phyloP scores from a whole-genome alignment of 768 basidiomycete genomes.

The Strobilomyces confusus region DNA sequence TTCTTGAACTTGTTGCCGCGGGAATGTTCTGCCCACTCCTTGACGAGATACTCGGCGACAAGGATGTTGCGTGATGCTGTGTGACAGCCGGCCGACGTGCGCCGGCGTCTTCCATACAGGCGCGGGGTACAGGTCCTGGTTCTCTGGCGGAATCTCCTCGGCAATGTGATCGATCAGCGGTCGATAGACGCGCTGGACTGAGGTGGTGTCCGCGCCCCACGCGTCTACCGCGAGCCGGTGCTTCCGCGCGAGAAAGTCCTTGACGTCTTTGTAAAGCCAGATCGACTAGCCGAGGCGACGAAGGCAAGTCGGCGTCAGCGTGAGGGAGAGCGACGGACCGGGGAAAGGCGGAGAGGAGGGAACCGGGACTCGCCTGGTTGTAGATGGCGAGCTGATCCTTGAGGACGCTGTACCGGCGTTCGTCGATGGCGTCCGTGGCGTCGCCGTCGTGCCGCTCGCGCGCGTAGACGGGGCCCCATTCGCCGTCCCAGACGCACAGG shows the following conservation, averaged over 20 bases:
- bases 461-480: slow-evolving; percentile 82
- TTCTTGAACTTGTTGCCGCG: slow-evolving; percentile 58
- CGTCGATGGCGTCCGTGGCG: slow-evolving; percentile 63
- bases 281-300: slow-evolving; percentile 77
- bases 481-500: slow-evolving; percentile 75
- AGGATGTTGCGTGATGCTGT: slow-evolving; percentile 59
- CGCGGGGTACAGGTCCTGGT: slow-evolving; percentile 54
- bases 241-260: slow-evolving; percentile 70
- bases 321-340: neutral
- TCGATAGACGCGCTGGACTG: slow-evolving; percentile 56
- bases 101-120: slow-evolving; percentile 60
- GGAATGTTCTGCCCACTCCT: slow-evolving; percentile 73
- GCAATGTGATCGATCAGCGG: slow-evolving; percentile 62
- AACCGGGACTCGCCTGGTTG: slow-evolving; percentile 32
- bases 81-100: slow-evolving; percentile 54
- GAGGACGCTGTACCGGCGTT: slow-evolving; percentile 58
- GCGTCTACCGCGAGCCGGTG: slow-evolving; percentile 72
- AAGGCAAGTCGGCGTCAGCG: too few species aligned
- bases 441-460: slow-evolving; percentile 55
- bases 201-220: slow-evolving; percentile 68
- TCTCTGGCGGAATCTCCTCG: slow-evolving; percentile 47
- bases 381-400: slow-evolving; percentile 74
- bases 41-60: slow-evolving; percentile 64
- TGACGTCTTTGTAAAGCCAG: slow-evolving; percentile 84
- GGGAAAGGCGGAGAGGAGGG: too few species aligned